Conservation (phyloP, 1,284 basidiomycete species). For the Marasmius sp. region DNA sequence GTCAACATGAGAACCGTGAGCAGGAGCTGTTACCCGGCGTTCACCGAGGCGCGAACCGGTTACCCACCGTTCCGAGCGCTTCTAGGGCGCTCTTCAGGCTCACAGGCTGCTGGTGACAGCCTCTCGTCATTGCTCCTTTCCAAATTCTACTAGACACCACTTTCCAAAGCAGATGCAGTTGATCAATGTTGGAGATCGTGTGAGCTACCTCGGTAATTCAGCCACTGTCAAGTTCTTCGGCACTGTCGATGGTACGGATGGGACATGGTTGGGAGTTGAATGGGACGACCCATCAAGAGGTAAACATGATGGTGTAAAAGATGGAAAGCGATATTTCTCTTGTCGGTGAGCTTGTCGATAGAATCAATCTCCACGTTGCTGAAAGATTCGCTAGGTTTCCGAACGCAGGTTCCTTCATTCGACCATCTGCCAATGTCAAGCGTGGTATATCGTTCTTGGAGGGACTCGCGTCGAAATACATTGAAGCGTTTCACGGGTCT, state of each 20-base stretch:
- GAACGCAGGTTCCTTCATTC: conserved; percentile 74
- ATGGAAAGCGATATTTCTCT: conserved; percentile 77
- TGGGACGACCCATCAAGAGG: conserved; percentile 88
- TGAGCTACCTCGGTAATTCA: conserved; percentile 46
- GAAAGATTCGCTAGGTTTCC: conserved; percentile 37
- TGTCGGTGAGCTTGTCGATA: conserved; percentile 57
- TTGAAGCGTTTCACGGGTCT: conserved; percentile 57
- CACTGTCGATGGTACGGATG: conserved; percentile 60
- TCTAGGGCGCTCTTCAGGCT: neutral
- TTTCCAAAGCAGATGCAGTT: neutral
- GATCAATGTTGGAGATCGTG: conserved; percentile 45
- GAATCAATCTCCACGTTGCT: conserved; percentile 10
- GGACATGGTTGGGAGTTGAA: conserved; percentile 90
- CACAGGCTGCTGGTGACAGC: neutral
- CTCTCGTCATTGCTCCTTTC: conserved; percentile 12
- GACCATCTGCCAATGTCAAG: conserved; percentile 53
- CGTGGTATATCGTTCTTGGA: conserved; percentile 74
- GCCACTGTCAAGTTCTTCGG: conserved; percentile 79
- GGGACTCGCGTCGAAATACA: conserved; percentile 77
- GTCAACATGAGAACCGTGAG: conserved; percentile 17
- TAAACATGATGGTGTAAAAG: conserved; percentile 84
- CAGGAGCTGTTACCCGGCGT: neutral
- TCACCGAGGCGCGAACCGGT: neutral
- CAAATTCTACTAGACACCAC: conserved; percentile 26
- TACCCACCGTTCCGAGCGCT: too few relatives aligned